phyloP scores from a whole-genome alignment of 2,329 filamentous ascomycete species.

The Podosphaera fusca region DNA sequence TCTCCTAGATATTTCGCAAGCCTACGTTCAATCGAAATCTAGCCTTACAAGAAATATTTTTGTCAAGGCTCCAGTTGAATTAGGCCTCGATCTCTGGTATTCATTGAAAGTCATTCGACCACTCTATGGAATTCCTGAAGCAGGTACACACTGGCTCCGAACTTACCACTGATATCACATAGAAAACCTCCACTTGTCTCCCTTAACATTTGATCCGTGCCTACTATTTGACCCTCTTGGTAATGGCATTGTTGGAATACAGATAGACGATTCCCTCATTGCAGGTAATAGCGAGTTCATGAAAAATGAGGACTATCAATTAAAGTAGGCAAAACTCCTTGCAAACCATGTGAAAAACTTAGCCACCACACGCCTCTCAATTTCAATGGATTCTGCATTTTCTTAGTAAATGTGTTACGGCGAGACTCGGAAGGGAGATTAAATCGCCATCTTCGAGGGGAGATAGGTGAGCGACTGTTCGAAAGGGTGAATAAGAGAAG shows the following conservation, averaged over 20 bases:
- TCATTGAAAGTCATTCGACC: too few species aligned
- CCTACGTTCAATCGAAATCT: too few species aligned
- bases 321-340: background rate
- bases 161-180: too few species aligned
- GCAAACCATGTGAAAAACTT: background rate
- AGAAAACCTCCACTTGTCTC: background rate
- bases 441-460: too few species aligned
- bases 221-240: background rate
- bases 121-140: too few species aligned
- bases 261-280: slow-evolving; percentile 2
- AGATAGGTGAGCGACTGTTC: too few species aligned
- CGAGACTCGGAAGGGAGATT: too few species aligned
- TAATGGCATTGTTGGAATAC: slow-evolving; percentile 1
- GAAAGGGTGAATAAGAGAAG: too few species aligned
- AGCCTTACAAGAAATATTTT: background rate
- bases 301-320: background rate
- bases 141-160: too few species aligned
- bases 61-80: background rate
- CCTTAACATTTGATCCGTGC: slow-evolving; percentile 2
- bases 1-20: background rate
- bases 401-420: too few species aligned
- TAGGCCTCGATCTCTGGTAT: background rate
- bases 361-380: too few species aligned
- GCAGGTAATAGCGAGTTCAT: background rate
- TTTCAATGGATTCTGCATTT: too few species aligned